Percentiles rank a stretch among this genome's conserved stretches.
phyloP scores from a whole-genome alignment of 2,329 filamentous ascomycete species.

The Thielaviopsis populi region DNA sequence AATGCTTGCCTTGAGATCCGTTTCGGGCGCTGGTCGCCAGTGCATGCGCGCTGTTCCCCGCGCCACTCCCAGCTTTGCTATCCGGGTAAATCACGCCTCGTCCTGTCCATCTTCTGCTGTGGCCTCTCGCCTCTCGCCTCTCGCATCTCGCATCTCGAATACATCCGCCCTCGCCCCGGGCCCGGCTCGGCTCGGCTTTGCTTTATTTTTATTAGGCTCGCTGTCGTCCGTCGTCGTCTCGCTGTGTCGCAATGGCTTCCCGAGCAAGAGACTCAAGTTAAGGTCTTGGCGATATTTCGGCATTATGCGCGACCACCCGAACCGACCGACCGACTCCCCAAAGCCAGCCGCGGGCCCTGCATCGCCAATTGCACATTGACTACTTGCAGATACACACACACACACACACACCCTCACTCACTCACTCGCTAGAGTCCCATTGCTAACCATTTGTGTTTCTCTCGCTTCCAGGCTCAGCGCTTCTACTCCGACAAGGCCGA shows the following conservation, averaged over 20 bases:
- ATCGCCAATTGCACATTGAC: background rate
- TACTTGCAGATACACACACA: background rate
- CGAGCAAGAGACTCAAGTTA: too few species aligned
- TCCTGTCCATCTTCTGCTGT: too few species aligned
- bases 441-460: constrained; percentile 18
- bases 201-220: background rate
- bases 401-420: constrained; percentile 14
- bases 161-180: too few species aligned
- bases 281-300: constrained; percentile 22
- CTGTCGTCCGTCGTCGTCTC: background rate
- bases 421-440: constrained; percentile 11
- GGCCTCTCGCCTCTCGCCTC: constrained; percentile 11
- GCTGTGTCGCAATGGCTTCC: background rate
- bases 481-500: constrained; percentile 46
- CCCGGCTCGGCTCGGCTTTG: too few species aligned
- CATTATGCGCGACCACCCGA: background rate
- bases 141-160: background rate
- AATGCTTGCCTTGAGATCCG: constrained; percentile 72
- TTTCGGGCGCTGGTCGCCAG: constrained; percentile 63
- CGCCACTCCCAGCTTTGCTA: constrained; percentile 32
- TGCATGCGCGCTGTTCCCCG: constrained; percentile 52
- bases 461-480: constrained; percentile 33
- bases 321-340: background rate
- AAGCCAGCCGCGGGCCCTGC: background rate
- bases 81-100: constrained; percentile 36